These are phyloP conservation scores for Penicillium salamii DNA, from an alignment of 495 filamentous ascomycete species.

Conservation along the genomic window DNA sequence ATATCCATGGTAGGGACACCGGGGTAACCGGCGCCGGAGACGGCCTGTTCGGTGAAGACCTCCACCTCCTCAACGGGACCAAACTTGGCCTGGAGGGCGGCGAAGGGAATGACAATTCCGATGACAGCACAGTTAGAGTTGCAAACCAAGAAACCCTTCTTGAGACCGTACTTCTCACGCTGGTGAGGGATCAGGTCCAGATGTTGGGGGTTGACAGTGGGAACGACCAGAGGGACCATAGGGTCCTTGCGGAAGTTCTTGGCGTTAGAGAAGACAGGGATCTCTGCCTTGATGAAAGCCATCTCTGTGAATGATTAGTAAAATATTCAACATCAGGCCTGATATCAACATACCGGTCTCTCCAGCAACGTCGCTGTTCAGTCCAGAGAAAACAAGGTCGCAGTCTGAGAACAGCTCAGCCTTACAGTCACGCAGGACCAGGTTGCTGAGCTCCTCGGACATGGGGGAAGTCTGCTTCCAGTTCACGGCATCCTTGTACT, in stretches of 20 bases:
- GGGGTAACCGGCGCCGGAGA: conserved; percentile 85
- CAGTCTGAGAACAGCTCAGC: conserved; percentile 74
- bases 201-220: conserved; percentile 79
- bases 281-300: conserved; percentile 73
- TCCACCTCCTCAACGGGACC: conserved; percentile 70
- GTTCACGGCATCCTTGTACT: conserved; percentile 74
- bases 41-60: conserved; percentile 84
- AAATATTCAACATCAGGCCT: not conserved
- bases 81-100: conserved; percentile 73
- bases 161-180: conserved; percentile 58
- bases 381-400: conserved; percentile 85
- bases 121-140: conserved; percentile 92
- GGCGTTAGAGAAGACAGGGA: conserved; percentile 83
- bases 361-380: conserved; percentile 80
- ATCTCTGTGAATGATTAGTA: conserved; percentile 50
- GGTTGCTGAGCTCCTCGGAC: conserved; percentile 60
- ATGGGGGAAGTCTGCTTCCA: conserved; percentile 84
- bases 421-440: conserved; percentile 73
- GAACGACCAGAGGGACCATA: conserved; percentile 79
- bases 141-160: conserved; percentile 80
- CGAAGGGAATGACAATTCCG: conserved; percentile 84
- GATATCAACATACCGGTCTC: conserved; percentile 58
- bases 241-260: conserved; percentile 87
- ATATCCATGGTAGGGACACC: conserved; percentile 74
- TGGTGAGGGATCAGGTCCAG: conserved; percentile 76